A percentile compares a stretch with the other conserved stretches of the same genome.
phyloP scores from a whole-genome alignment of 2,329 filamentous ascomycete genomes.

The Zymoseptoria pseudotritici region DNA sequence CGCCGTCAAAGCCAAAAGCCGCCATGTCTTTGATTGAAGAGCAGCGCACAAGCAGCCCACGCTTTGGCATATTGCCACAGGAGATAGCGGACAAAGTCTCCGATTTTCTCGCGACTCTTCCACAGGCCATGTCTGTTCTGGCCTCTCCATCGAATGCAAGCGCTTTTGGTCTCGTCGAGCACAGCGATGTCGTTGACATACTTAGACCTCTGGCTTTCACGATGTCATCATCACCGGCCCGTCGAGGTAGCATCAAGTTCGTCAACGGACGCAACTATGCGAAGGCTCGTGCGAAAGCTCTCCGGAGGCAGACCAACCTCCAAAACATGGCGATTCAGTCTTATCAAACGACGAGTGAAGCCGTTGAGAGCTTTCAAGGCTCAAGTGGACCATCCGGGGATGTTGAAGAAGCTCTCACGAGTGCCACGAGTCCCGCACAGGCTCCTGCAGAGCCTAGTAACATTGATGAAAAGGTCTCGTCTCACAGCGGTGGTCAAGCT shows the following conservation, averaged over 20 bases:
- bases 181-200: background rate
- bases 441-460: background rate
- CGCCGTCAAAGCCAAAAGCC: background rate
- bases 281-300: too few species aligned
- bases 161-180: too few species aligned
- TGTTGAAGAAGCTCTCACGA: background rate
- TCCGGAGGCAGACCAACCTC: too few species aligned
- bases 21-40: background rate
- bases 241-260: background rate
- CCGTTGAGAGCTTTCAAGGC: background rate
- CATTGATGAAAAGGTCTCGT: background rate
- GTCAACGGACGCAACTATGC: too few species aligned
- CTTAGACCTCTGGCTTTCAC: background rate
- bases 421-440: background rate
- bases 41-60: background rate
- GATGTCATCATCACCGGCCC: background rate
- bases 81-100: background rate
- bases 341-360: background rate
- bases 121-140: background rate
- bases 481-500: background rate
- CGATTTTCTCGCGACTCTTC: background rate
- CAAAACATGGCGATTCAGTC: too few species aligned
- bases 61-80: background rate
- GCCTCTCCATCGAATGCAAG: background rate
- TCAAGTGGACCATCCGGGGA: background rate